Evolutionary conservation across 495 filamentous ascomycete genomes (phyloP), one percentile per base, ranked within the genome.

Genomic region (Aspergillus taichungensis): DNA sequence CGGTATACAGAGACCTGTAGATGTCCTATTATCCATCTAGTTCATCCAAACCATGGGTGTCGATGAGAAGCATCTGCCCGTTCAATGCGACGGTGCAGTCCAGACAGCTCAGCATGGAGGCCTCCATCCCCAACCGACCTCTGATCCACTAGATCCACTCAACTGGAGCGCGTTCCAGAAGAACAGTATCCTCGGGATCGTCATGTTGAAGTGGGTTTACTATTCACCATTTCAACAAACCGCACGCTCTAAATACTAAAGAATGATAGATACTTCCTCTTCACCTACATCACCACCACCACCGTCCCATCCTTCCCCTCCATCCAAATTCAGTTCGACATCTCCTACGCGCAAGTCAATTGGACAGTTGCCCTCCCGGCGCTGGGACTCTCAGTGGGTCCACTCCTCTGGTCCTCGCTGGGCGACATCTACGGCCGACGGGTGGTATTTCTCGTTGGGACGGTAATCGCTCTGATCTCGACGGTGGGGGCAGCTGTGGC

Each of bases 311-410:
- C 77, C 0, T 82, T 82, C 51, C 43, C 64, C 1, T 62, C 67
- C 9, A 66, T 81, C 12, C 72, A 80, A 51, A 52, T 61, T 13
- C 61, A 75, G 41, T 79, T 72, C 51, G 42, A 50, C 31, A 69
- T 76, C 46, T 61, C 52, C 29, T 73, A 76, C 48, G 59, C 70
- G 3, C 67, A 80, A 49, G 71, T 76, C 14, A 80, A 82, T 57
- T 83, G 78, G 79, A 83, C 78, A 1, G 71, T 83, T 27, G 79
- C 79, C 18, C 64, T 83, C 42, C 79, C 79, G 0, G 75, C 77
- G 0, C 61, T 82, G 6, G 79, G 79, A 0, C 67, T 83, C 5
- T 61, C 75, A 1, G 45, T 79, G 1, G 79, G 79, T 10, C 79
- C 79, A 1, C 59, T 82, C 5, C 55, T 83, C 35, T 81, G 77